phyloP scores from a whole-genome alignment of 139 green algal species.

The Chlamydomonas incerta region DNA sequence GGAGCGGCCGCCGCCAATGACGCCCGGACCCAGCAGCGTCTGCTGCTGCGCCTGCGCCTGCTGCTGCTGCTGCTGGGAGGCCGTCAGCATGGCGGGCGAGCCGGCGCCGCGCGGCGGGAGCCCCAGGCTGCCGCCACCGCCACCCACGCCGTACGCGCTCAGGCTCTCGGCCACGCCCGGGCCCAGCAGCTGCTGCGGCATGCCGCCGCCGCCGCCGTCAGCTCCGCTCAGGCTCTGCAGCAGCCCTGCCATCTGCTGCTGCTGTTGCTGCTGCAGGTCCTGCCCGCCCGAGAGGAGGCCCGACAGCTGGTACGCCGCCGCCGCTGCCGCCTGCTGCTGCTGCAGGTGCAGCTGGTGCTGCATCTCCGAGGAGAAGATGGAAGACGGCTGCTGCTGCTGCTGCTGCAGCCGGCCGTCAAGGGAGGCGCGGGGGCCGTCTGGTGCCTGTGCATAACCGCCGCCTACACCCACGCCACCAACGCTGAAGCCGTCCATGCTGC shows the following conservation, averaged over 20 bases:
- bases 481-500: not conserved
- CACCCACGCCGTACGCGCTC: too few species aligned
- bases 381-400: not conserved
- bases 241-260: not conserved
- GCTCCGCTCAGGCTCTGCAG: too few species aligned
- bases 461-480: too few species aligned
- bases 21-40: not conserved
- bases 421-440: constrained; percentile 17
- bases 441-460: not conserved
- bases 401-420: constrained; percentile 1
- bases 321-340: not conserved
- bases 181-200: too few species aligned
- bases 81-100: too few species aligned
- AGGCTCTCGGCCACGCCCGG: too few species aligned
- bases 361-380: too few species aligned
- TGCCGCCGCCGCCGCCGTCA: too few species aligned
- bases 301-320: too few species aligned
- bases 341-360: not conserved
- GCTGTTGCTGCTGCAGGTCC: not conserved
- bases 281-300: too few species aligned
- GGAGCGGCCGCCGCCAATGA: not conserved
- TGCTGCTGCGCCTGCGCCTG: not conserved
- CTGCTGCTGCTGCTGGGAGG: not conserved
- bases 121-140: too few species aligned
- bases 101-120: not conserved